Evolutionary conservation across 73 alveolate genomes (phyloP), one percentile per base, ranked within the genome.

Genomic region (Effrenium voratum): DNA sequence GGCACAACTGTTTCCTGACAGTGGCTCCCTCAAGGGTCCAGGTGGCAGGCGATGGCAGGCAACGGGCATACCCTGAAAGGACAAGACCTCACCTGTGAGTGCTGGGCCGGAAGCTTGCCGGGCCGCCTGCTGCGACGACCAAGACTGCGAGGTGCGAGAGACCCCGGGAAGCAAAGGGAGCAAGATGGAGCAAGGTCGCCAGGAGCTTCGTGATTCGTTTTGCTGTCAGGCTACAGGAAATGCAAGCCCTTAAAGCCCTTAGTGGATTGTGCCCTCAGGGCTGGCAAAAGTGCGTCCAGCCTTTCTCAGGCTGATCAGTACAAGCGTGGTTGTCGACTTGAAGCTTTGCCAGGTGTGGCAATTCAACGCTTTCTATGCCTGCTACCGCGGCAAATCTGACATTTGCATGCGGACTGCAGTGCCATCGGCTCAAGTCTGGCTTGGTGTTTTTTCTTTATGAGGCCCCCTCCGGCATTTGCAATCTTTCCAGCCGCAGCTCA

Each of bases 281-380:
- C 72, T 30, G 72, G 3, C n/a, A 57, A 30, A 57, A 57, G 28
- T 57, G 16, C 72, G n/a, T 22, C 19, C 63, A 52, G 63, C 63
- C 19, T 8, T 19, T 0, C 30, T 3, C 79, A 66, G n/a, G n/a
- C n/a, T n/a, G n/a, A n/a, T n/a, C n/a, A n/a, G n/a, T n/a, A n/a
- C n/a, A n/a, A n/a, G n/a, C n/a, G n/a, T n/a, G n/a, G n/a, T n/a
- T n/a, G n/a, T n/a, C n/a, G n/a, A n/a, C 70, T 5, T n/a, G 28
- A 28, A 13, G 26, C 19, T 19, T 8, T 38, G 28, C 1, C 97
- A 90, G 97, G 97, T 90, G 16, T 90, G 97, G 97, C 97, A 90
- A 46, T 90, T 68, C 97, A 90, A 90, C 36, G 59, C 97, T 0
- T 26, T 26, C 34, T 90, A 60, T 76, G 97, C 88, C 75, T 90